Evolutionary conservation across 2,329 filamentous ascomycete species (phyloP).

Genomic region (Alternaria postmessia): DNA sequence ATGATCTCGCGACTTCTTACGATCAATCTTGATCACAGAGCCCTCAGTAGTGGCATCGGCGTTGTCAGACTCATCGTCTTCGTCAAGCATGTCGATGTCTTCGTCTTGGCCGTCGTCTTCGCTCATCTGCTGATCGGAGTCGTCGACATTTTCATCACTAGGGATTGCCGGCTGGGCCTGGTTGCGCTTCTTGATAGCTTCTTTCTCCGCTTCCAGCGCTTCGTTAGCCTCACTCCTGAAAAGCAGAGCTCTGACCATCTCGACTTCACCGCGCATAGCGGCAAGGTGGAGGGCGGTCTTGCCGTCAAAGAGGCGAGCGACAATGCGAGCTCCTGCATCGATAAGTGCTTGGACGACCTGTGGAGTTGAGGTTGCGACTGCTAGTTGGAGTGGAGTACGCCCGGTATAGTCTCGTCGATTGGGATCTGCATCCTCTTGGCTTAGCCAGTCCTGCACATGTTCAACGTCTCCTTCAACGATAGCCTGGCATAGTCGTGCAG

Average conservation of each 20-base stretch:
- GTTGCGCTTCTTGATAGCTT: conserved; percentile 48
- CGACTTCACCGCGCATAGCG: conserved; percentile 70
- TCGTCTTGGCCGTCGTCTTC: conserved; percentile 57
- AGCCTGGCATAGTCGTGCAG: conserved; percentile 77
- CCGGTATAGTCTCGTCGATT: conserved; percentile 70
- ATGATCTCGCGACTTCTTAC: conserved; percentile 50
- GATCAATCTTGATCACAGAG: conserved; percentile 69
- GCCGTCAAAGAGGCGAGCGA: conserved; percentile 79
- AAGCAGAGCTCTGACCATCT: conserved; percentile 77
- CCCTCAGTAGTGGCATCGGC: conserved; percentile 71
- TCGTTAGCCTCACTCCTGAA: conserved; percentile 78
- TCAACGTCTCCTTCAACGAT: conserved; percentile 79
- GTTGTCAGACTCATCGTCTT: conserved; percentile 47
- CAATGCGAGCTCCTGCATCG: conserved; percentile 74
- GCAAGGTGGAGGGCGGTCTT: conserved; percentile 84
- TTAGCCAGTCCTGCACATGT: conserved; percentile 73
- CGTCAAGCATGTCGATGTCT: conserved; percentile 63
- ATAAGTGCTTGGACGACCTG: conserved; percentile 76
- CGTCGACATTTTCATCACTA: background rate
- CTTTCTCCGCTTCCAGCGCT: conserved; percentile 69
- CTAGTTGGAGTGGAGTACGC: conserved; percentile 79
- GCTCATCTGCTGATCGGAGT: conserved; percentile 15
- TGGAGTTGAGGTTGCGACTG: conserved; percentile 71
- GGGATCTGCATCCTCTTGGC: conserved; percentile 72
- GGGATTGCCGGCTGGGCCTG: background rate